These are phyloP conservation scores for Moesziomyces sp. DNA, from an alignment of 1,284 basidiomycete species.

Conservation along the genomic window DNA sequence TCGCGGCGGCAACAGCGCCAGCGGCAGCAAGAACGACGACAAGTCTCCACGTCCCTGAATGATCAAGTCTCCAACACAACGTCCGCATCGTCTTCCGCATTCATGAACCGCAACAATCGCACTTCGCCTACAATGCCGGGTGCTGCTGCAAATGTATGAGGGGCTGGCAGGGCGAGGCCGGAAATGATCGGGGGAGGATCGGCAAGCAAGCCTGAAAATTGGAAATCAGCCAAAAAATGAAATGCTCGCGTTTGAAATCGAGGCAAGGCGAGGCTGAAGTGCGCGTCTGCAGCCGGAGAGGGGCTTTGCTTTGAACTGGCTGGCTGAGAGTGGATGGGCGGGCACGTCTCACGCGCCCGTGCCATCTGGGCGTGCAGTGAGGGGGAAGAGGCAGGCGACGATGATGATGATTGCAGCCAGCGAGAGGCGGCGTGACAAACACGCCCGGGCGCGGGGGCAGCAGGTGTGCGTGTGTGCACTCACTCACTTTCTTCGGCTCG, in stretches of 20 bases:
- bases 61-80: not conserved
- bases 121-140: too few species aligned
- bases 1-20: conserved; percentile 15
- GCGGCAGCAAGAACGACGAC: conserved; percentile 11
- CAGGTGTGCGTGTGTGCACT: not conserved
- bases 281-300: not conserved
- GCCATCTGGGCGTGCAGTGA: conserved; percentile 1
- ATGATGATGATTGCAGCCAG: too few species aligned
- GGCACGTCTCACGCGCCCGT: conserved; percentile 27
- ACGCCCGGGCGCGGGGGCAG: not conserved
- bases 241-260: not conserved
- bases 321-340: not conserved
- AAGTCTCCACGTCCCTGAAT: not conserved
- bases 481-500: not conserved
- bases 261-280: not conserved
- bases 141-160: too few species aligned
- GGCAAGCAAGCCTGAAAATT: too few species aligned
- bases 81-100: not conserved
- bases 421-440: not conserved
- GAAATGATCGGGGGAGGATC: too few species aligned
- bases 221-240: not conserved
- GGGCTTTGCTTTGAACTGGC: not conserved
- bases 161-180: too few species aligned
- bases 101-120: too few species aligned
- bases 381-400: too few species aligned